Base-by-base conservation (phyloP, 495 filamentous ascomycete species). In the Tuber umbilicatum region DNA sequence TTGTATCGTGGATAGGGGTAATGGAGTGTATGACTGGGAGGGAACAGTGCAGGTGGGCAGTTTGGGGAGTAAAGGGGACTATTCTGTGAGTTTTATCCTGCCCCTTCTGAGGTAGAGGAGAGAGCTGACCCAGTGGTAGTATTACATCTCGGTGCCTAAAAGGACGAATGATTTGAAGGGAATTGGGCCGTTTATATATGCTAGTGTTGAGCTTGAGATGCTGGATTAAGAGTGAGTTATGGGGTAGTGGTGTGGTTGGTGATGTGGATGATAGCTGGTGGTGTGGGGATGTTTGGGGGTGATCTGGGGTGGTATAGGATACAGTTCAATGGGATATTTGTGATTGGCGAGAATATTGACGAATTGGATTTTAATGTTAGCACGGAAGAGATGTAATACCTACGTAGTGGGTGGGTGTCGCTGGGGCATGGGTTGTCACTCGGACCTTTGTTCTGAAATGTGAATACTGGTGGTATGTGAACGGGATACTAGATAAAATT, bases 11-110 rank as follows among this genome's bases (percentile, higher is more conserved):
- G 77, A 83, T 42, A 84, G 86, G 43, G 79, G 73, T 0, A 83
- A 85, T 75, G 87, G 86, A 1, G 84, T 84, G 6, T 75, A 88
- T 38, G 84, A 86, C 69, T 88, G 86, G 82, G 85, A 86, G 73
- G 87, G 87, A 16, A 89, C 87, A 23, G 88, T 89, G 41, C 74
- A 82, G 67, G 87, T 89, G 16, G 88, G 88, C 37, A 89, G 87
- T 74, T 81, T 89, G 72, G 84, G 85, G 69, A 84, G 85, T 17
- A 85, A 84, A 17, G 87, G 83, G n/a, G 84, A 82, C 40, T 88
- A 84, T 75, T 82, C 86, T 79, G 85, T 83, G 41, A 78, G 80
- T 77, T 81, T 81, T 75, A 31, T 23, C 41, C 68, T 23, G 5
- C n/a, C 41, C 70, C 35, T 27, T 69, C 4, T 31, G 19, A 45